These are phyloP conservation scores for Favolaschia claudopus DNA, from an alignment of 768 basidiomycete species.

Conservation along the genomic window DNA sequence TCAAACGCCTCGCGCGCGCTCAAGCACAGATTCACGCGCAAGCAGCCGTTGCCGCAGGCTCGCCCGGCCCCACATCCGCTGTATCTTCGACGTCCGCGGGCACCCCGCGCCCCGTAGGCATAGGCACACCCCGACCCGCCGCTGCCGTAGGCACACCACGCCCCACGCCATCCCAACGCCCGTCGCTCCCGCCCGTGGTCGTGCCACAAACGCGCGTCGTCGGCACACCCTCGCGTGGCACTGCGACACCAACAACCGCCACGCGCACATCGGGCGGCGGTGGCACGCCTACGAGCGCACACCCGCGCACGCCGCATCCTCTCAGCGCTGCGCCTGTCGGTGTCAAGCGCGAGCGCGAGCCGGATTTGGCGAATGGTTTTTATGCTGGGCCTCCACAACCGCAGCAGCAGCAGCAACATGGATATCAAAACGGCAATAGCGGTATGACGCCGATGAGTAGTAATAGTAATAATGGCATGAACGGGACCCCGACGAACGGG, in stretches of 20 bases:
- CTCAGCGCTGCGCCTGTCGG: slow-evolving; percentile 23
- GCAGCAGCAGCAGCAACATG: no score
- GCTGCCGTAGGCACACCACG: slow-evolving; percentile 38
- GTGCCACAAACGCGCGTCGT: slow-evolving; percentile 34
- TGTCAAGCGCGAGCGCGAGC: slow-evolving; percentile 39
- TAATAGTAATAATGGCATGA: no score
- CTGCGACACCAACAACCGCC: slow-evolving; percentile 25
- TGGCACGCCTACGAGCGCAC: slow-evolving; percentile 42
- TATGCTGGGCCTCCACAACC: no score
- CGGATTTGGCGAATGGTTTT: slow-evolving; percentile 27
- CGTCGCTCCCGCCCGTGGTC: slow-evolving; percentile 22
- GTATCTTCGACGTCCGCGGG: slow-evolving; percentile 39
- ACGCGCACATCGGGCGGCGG: slow-evolving; percentile 27
- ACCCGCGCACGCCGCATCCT: slow-evolving; percentile 29
- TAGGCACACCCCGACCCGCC: slow-evolving; percentile 34
- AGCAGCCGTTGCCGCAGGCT: slow-evolving; percentile 34
- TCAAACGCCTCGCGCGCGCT: slow-evolving; percentile 71
- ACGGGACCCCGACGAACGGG: slow-evolving; percentile 35
- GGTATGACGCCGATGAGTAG: no score
- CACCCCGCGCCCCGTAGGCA: slow-evolving; percentile 33
- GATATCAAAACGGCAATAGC: no score
- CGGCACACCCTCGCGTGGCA: slow-evolving; percentile 29
- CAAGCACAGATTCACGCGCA: slow-evolving; percentile 46
- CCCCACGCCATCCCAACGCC: slow-evolving; percentile 37
- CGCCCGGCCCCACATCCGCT: slow-evolving; percentile 41